Evolutionary conservation across 306 rosid species (phyloP), one percentile per base, ranked within the genome.

Genomic region (Myrica gale): DNA sequence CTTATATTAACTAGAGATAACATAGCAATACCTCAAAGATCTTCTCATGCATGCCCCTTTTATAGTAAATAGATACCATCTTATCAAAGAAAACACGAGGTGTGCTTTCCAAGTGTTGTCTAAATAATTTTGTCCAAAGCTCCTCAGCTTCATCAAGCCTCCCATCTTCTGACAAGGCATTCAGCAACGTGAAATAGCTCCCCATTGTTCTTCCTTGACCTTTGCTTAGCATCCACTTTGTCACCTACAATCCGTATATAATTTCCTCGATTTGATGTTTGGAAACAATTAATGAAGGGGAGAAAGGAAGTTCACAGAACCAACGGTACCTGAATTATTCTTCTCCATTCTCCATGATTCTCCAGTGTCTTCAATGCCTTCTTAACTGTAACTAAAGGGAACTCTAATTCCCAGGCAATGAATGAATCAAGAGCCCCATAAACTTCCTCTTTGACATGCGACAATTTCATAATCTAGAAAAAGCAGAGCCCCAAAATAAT

Each of bases 151-250:
- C 99, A 32, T 90, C 93, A 43, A 95, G 82, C 65, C 99, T 92
- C 67, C 82, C 97, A 87, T 95, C 99, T 78, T 86, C 90, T n/a
- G 85, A 91, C 52, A 95, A 90, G 57, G 99, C 97, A 83, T 89
- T 92, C 55, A 95, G 74, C 26, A 95, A 84, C 10, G 85, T 84
- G 78, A 87, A 87, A 87, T 95, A 95, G 82, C 95, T 95, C 74
- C 99, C 97, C 96, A 88, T 89, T 79, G 99, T 92, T 88, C 93
- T 90, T 84, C 97, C 97, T 81, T 95, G 99, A 72, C 99, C 99
- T 87, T 95, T 95, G 88, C 97, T 92, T 66, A 95, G 2, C 99
- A 92, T 92, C 99, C 99, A 95, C 76, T 95, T 95, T 5, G 96
- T 81, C 72, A 92, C 84, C 99, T 95, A 78, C 68, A 88, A 60